Conservation (phyloP, 768 basidiomycete genomes). For the Megacollybia marginata region DNA sequence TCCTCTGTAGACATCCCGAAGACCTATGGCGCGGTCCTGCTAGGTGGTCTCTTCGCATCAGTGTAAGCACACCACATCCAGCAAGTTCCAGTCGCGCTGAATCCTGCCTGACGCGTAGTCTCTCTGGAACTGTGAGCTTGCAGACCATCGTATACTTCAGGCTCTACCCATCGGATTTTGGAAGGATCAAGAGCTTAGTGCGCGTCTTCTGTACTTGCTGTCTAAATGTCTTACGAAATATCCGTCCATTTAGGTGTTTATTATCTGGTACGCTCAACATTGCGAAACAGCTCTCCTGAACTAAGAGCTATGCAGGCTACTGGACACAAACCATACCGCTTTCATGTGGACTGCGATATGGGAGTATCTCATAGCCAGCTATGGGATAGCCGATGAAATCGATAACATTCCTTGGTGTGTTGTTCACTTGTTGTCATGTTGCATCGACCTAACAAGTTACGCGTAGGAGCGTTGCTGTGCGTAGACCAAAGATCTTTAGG, state of each 20-base stretch:
- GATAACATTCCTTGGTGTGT: slow-evolving; percentile 29
- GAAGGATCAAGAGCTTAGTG: slow-evolving; percentile 21
- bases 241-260: slow-evolving; percentile 18
- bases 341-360: slow-evolving; percentile 32
- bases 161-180: slow-evolving; percentile 21
- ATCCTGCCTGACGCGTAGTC: slow-evolving; percentile 6
- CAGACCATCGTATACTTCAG: slow-evolving; percentile 28
- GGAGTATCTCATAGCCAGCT: slow-evolving; percentile 28
- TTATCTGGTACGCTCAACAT: slow-evolving; percentile 19
- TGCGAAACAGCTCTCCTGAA: slow-evolving; percentile 1
- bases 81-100: no score
- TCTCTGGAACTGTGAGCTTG: slow-evolving; percentile 27
- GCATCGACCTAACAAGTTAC: neutral
- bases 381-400: slow-evolving; percentile 17
- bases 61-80: slow-evolving; percentile 17
- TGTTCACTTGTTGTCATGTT: neutral
- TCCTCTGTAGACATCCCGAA: slow-evolving; percentile 18
- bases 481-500: neutral
- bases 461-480: neutral
- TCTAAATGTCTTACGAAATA: neutral
- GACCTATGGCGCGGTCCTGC: slow-evolving; percentile 30
- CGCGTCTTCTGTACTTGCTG: neutral
- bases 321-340: slow-evolving; percentile 29
- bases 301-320: slow-evolving; percentile 18
- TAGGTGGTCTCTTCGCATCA: slow-evolving; percentile 30